These are phyloP conservation scores for Alternaria ventricosa DNA, from an alignment of 2,329 filamentous ascomycete species.

Conservation along the genomic window DNA sequence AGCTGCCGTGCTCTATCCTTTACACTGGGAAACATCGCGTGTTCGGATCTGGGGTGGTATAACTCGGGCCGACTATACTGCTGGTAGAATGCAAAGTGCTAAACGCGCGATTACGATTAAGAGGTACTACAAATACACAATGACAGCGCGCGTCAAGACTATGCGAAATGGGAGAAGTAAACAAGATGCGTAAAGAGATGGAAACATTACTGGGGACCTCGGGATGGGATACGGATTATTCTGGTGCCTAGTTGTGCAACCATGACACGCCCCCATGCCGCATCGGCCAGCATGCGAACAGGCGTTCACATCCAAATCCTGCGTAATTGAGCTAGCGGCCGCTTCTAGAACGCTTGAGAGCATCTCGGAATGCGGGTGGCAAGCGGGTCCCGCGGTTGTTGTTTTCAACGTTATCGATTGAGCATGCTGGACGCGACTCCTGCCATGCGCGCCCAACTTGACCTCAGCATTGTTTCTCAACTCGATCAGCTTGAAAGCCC, in stretches of 20 bases:
- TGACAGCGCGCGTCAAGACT: conserved; percentile 1
- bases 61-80: not conserved
- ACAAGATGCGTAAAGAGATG: conserved; percentile 7
- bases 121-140: not conserved
- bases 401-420: not conserved
- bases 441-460: not conserved
- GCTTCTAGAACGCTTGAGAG: conserved; percentile 19
- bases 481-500: not conserved
- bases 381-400: conserved; percentile 3
- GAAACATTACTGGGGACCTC: conserved; percentile 10
- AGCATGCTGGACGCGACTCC: not conserved
- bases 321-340: conserved; percentile 23
- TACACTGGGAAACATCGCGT: conserved; percentile 30
- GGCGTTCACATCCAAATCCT: conserved; percentile 10
- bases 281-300: conserved; percentile 27
- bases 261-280: conserved; percentile 17
- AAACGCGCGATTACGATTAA: not conserved
- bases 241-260: conserved; percentile 12
- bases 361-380: conserved; percentile 6
- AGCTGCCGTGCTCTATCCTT: conserved; percentile 26
- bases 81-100: not conserved
- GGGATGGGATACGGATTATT: conserved; percentile 11
- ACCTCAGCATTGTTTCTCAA: not conserved
- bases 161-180: conserved; percentile 2
- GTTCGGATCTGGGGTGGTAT: not conserved